Percentiles rank a stretch among this genome's conserved stretches.
Conservation (phyloP, 2,329 filamentous ascomycete genomes). For the Bipolaris oryzae region DNA sequence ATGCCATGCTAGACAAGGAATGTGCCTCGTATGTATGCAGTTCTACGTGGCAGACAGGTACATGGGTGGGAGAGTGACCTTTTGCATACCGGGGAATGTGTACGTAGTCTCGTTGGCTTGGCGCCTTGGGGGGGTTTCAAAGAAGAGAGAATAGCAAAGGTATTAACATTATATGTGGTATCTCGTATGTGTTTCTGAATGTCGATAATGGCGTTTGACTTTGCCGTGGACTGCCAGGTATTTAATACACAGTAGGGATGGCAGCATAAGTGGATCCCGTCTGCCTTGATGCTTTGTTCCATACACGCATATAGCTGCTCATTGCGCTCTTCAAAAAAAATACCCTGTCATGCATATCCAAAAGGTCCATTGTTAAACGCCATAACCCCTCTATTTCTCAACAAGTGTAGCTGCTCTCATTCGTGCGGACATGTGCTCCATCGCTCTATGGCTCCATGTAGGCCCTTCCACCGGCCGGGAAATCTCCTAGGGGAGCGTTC, state of each 20-base stretch:
- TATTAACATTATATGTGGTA: constrained; percentile 2
- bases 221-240: background rate
- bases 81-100: no score
- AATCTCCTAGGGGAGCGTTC: constrained; percentile 11
- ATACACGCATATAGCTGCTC: background rate
- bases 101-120: no score
- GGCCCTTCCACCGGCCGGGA: constrained; percentile 22
- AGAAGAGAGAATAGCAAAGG: background rate
- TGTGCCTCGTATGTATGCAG: background rate
- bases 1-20: background rate
- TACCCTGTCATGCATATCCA: background rate
- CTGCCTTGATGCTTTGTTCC: background rate
- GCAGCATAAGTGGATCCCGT: background rate
- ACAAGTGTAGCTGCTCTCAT: background rate
- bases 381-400: background rate
- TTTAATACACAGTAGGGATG: no score
- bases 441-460: constrained; percentile 30
- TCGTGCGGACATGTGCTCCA: background rate
- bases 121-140: background rate
- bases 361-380: background rate
- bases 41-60: background rate
- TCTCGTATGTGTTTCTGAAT: background rate
- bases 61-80: no score
- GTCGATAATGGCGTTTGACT: background rate
- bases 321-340: background rate